Evolutionary conservation across 78 protist species (phyloP), one percentile per base, ranked within the genome.

Genomic region (Dictyostelium purpureum): DNA sequence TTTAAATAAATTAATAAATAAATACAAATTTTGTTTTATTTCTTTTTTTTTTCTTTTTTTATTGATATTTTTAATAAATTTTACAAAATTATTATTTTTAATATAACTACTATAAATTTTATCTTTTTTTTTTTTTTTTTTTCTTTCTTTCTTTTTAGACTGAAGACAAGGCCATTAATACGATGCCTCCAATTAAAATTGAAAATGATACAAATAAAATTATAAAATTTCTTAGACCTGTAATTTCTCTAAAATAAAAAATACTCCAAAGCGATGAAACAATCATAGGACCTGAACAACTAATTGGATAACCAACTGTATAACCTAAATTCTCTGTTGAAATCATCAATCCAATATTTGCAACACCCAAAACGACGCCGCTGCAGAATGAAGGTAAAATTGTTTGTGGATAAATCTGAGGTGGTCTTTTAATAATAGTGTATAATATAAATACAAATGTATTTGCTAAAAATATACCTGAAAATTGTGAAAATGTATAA

Each of bases 331-430:
- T 79, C n/a, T 51, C 61, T 26, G 94, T 95, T 7, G 97, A 94
- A 24, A 85, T 59, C 80, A 85, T 85, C 9, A 85, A 52, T 57
- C 91, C 91, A 19, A 59, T 54, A 26, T 95, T 52, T 7, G 97
- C 97, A 31, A 91, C 28, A 4, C 94, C 97, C 97, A 96, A 96
- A 56, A 96, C 24, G 24, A 92, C 42, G 59, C 98, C 98, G 26
- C 97, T 92, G 9, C 90, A 4, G 51, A 90, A 52, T 6, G 94
- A 81, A 6, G 97, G 97, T 0, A 96, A 37, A 19, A 89, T 67
- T 28, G 89, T 63, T 43, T 90, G 51, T 59, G 96, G 88, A 75
- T 59, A 77, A 24, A 96, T 18, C 24, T 65, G 76, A 14, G 96
- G 96, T 75, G 77, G 57, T 63, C 74, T 59, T 47, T 71, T 79